Evolutionary conservation across 768 basidiomycete genomes (phyloP), one percentile per base, ranked within the genome.

Genomic region (Boletus subparvulus): DNA sequence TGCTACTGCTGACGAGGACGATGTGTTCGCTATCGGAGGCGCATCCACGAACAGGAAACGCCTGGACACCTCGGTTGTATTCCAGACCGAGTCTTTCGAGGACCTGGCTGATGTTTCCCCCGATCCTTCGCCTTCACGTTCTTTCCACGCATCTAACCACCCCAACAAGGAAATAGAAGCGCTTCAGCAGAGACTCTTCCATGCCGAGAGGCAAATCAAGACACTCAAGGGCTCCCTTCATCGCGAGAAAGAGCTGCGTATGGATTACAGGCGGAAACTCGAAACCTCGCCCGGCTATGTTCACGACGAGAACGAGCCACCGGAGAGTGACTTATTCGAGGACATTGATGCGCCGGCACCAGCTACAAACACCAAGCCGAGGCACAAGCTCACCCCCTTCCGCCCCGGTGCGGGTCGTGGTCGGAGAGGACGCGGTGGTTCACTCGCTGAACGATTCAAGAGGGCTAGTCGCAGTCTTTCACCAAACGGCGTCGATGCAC

Each of bases 201-300:
- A 94, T 70, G 90, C 93, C 5, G 91, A 94, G 69, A 78, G 92
- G 57, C 92, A 92, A 65, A 87, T 94, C 65, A 81, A 78, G 59
- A 92, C 92, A 16, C 82, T 94, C 58, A 90, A 91, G 65, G 83
- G 87, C 47, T 85, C 86, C 1, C 69, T 94, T 50, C 83, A 85
- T 65, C 80, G 92, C 56, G 93, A 94, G 80, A 94, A 92, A 74
- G 87, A 91, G 75, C 75, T 85, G 53, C 83, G 87, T 35, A 82
- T 92, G 67, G 86, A 87, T 52, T 83, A 83, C 55, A 77, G 75
- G 65, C 76, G 84, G 54, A 79, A 78, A 66, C 72, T 87, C 26
- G 79, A 80, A 50, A 73, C 77, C 11, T 71, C 73, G 5, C 69
- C 72, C 17, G 76, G 77, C 7, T 63, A 68, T 56, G 62, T 60